Base-by-base conservation (phyloP, 768 basidiomycete genomes). In the Mycena vulgaris region DNA sequence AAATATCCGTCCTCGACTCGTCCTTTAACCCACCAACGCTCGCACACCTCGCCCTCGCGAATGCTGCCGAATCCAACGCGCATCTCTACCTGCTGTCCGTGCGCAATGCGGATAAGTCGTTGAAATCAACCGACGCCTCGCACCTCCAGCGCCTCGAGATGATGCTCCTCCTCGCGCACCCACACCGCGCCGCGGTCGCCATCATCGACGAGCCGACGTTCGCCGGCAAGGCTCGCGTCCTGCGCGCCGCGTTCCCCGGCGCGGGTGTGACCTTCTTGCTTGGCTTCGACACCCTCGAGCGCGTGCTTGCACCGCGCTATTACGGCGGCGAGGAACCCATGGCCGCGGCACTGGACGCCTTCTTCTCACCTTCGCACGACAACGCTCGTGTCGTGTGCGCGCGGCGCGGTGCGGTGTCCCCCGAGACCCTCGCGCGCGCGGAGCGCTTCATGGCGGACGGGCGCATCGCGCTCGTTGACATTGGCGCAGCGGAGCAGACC, bases 11-110 rank as follows among this genome's bases (percentile, higher is more conserved):
- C n/a, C 86, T 98, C 42, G 97, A 98, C 75, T 92, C 95, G 1
- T 96, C 95, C 1, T 98, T 95, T 83, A 97, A 98, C 76, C 96
- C 96, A 4, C 97, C 97, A 1, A 96, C 95, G 3, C 78, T 87
- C 27, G 95, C 96, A 0, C 96, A 98, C 79, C 85, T 92, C 60
- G 92, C 93, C 3, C 89, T 98, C 53, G 90, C 90, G 30, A 89
- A 87, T 66, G 81, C 86, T 62, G 74, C 78, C 39, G 83, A 86
- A 49, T 95, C 92, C 75, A 92, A 95, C 65, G 92, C 94, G 2
- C 90, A 86, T 59, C 83, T 98, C 1, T 86, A 97, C 8, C 85
- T 97, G 1, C 88, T 97, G 52, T 96, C 95, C 35, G 89, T 95
- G 48, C 88, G 91, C 63, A 97, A 98, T 74, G 95, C 90, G 6